These are phyloP conservation scores for Smithsoniella earleae DNA, from an alignment of 163 green algal genomes.

Conservation along the genomic window DNA sequence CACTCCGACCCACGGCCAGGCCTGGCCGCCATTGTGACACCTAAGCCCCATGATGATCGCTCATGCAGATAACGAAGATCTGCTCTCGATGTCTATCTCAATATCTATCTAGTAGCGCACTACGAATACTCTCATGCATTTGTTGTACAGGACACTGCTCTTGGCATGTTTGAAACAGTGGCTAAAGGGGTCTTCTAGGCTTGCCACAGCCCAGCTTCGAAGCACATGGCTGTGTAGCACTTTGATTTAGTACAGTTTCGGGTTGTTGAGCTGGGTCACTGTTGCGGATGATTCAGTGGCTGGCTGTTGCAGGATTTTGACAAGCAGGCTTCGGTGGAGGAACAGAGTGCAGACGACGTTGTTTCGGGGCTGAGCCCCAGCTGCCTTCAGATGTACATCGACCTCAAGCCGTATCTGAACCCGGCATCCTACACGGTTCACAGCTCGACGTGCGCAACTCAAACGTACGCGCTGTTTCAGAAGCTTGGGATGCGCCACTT, in stretches of 20 bases:
- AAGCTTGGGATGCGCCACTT: conserved; percentile 66
- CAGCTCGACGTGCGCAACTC: conserved; percentile 31
- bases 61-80: too few species aligned
- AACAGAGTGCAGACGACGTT: conserved; percentile 41
- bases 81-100: too few species aligned
- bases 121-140: too few species aligned
- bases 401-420: conserved; percentile 68
- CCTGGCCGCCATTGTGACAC: too few species aligned
- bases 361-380: conserved; percentile 40
- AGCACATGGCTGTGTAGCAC: background rate
- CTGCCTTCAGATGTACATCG: conserved; percentile 52
- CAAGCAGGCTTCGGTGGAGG: conserved; percentile 50
- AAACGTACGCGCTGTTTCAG: conserved; percentile 64
- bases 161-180: too few species aligned
- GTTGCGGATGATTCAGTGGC: conserved; percentile 34
- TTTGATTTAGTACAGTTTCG: conserved; percentile 31
- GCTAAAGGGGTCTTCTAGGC: too few species aligned
- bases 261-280: background rate
- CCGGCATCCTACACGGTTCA: conserved; percentile 58
- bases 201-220: background rate
- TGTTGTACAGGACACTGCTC: too few species aligned
- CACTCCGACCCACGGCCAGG: too few species aligned
- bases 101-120: too few species aligned
- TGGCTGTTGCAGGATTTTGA: conserved; percentile 55
- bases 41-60: too few species aligned